Base-by-base conservation (phyloP, 371 early-diverging fungal genomes). In the Mucor indicus region DNA sequence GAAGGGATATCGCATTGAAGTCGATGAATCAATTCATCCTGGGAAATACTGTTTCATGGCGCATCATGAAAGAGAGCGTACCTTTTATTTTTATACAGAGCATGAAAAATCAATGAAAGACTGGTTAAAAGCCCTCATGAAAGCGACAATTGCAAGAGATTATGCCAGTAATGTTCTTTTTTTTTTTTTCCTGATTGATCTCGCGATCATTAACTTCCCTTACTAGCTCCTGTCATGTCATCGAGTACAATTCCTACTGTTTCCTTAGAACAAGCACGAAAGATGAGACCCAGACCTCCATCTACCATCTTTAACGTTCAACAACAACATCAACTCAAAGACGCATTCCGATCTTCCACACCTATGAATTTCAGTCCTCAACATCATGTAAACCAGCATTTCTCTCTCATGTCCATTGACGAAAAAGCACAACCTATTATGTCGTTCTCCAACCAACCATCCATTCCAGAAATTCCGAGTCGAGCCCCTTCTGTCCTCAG, bases 21-120 rank as follows among this genome's bases (percentile, higher is more conserved):
- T 45, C 8, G 87, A 87, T 55, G 81, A 78, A 27, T 70, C 80
- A 23, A 81, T 84, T 42, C 72, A 75, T 37, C 57, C 77, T 3
- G 85, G 87, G 42, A 83, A 85, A 55, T 87, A 81, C 56, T 82
- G 85, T 44, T 87, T 87, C 57, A 81, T 79, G 48, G 72, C 77
- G 5, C 74, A 80, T 12, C 87, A 85, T 56, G 84, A 79, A 5
- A 57, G 63, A 2, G 73, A 80, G 42, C 78, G 85, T 24, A 78
- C 80, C 17, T 81, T 83, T 60, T 81, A 60, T 49, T 86, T 88
- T 53, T 83, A 79, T 51, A 77, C 80, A 0, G 85, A 84, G 19
- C 75, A 72, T 21, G 75, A 79, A 45, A 52, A 60, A 2, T 58
- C 50, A 20, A 74, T 80, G 68, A 77, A 69, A 44, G 77, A 58